Evolutionary conservation across 2,329 filamentous ascomycete species (phyloP), one percentile per base, ranked within the genome.

Genomic region (Curvularia sp.): DNA sequence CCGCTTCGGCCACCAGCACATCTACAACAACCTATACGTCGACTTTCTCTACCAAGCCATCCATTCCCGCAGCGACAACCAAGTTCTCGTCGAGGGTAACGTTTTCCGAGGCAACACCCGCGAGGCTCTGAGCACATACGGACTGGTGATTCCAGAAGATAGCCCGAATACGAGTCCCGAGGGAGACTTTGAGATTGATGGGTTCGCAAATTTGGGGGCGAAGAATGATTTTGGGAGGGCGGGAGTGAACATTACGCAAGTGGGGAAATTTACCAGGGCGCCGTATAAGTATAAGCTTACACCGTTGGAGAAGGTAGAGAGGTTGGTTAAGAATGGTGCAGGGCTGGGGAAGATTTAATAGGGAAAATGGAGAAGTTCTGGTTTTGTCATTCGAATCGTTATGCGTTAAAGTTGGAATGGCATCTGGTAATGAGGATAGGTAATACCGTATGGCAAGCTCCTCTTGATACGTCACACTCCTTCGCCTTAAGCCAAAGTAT

Each of bases 1-100:
- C 65, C 86, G 88, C 61, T 90, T 90, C 77, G 88, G 88, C 26
- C 88, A 86, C 53, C 86, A 80, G 13, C 88, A 90, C 78, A 71
- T 85, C 66, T 86, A 83, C 80, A 87, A 85, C 81, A 82, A 76
- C 67, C 76, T 77, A 54, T 78, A 75, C 56, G 64, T 71, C 10
- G 75, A 80, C 44, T 74, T 72, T 35, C 60, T 73, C 30, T 74
- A 74, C 59, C 77, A 78, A 55, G 79, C 76, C 35, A 76, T 81
- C 42, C 78, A 81, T 67, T 78, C 75, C n/a, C 76, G 79, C 31
- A 78, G 75, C 64, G 78, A 79, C 59, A 80, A 80, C 47, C 76
- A 81, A 60, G 72, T 79, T 9, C 75, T 81, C 8, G 78, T 81
- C 38, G 77, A 81, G 72, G 79, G 64, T 66, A 82, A 71, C 24